Conservation (phyloP, 176 grass and related monocot species). For the Cocos nucifera region DNA sequence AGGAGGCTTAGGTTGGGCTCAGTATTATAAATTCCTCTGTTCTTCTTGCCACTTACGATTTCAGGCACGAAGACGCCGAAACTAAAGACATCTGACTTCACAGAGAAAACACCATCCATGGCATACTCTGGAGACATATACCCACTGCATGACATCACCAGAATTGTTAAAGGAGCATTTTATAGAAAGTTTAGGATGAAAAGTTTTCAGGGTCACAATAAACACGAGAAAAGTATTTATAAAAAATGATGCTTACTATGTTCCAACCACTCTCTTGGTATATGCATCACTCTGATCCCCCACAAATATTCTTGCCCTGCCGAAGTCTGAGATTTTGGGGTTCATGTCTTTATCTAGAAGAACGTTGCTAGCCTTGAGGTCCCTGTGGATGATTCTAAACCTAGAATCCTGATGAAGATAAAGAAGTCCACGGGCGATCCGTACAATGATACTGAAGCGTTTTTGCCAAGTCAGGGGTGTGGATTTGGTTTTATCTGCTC, state of each 20-base stretch:
- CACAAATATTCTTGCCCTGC: conserved; percentile 18
- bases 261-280: conserved; percentile 9
- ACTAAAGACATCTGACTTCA: conserved; percentile 11
- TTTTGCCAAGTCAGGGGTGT: conserved; percentile 4
- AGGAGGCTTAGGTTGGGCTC: conserved; percentile 1
- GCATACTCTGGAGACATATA: no score
- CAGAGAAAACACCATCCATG: no score
- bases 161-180: no score
- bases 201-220: neutral
- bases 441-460: conserved; percentile 19
- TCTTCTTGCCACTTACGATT: conserved; percentile 19
- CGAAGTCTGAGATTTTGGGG: no score
- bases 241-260: conserved; percentile 11
- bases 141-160: conserved; percentile 1
- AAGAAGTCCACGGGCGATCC: no score
- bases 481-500: conserved; percentile 8
- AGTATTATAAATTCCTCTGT: conserved; percentile 2
- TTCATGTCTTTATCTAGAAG: no score
- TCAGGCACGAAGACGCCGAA: conserved; percentile 6
- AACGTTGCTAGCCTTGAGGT: no score
- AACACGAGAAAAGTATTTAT: neutral
- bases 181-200: no score
- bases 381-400: no score
- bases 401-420: no score
- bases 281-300: conserved; percentile 12